A percentile compares a stretch with the other conserved stretches of the same genome.
Conservation (phyloP, 305 asterid species). For the Plantago lanceolata region DNA sequence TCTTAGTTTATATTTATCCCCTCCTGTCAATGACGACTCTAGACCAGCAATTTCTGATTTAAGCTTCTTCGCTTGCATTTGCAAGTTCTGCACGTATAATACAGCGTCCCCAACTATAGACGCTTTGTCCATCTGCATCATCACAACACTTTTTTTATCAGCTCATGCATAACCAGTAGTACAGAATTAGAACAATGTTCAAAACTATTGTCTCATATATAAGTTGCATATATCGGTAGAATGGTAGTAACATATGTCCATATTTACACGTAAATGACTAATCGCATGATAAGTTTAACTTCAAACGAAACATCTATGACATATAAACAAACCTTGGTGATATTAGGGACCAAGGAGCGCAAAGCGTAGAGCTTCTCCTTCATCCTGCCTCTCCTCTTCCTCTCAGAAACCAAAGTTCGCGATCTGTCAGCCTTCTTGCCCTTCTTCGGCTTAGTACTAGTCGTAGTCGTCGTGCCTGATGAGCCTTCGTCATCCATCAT, state of each 20-base stretch:
- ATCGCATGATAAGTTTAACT: no score
- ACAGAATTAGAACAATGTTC: no score
- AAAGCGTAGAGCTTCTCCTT: constrained; percentile 76
- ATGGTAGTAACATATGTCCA: no score
- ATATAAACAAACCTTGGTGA: constrained; percentile 53
- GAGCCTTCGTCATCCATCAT: constrained; percentile 36
- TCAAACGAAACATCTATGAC: no score
- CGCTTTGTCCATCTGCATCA: constrained; percentile 83
- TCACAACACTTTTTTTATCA: background rate
- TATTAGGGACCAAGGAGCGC: constrained; percentile 80
- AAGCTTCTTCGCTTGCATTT: constrained; percentile 55
- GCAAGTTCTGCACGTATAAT: constrained; percentile 59
- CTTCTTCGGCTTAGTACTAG: constrained; percentile 19
- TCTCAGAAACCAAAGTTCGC: constrained; percentile 59
- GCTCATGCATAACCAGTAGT: no score
- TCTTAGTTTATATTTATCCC: constrained; percentile 21
- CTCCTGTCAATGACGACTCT: constrained; percentile 34
- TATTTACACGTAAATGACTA: no score
- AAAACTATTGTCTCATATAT: background rate
- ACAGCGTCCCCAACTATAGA: constrained; percentile 85
- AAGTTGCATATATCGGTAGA: no score
- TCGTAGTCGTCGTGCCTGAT: constrained; percentile 31
- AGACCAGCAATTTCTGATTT: constrained; percentile 51
- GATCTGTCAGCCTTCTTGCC: constrained; percentile 48
- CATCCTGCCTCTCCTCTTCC: constrained; percentile 76